Conservation (phyloP, 345 rosid genomes). For the Populus davidiana region DNA sequence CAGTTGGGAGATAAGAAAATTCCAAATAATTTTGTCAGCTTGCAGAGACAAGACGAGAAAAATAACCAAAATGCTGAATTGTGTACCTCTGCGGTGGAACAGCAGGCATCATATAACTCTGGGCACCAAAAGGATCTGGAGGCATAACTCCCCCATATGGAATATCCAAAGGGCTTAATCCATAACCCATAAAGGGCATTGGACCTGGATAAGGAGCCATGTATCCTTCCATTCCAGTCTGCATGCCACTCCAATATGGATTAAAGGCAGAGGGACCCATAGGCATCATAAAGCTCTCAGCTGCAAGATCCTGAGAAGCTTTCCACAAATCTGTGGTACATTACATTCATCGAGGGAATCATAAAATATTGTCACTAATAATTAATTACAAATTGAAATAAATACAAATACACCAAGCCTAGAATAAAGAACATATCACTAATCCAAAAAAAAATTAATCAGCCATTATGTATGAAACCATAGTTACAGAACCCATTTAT, state of each 20-base stretch:
- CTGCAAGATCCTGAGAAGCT: conserved; percentile 52
- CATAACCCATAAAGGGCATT: conserved; percentile 65
- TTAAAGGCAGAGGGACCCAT: conserved; percentile 61
- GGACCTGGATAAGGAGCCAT: conserved; percentile 48
- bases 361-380: neutral
- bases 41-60: neutral
- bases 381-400: neutral
- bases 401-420: neutral
- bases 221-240: conserved; percentile 66
- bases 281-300: conserved; percentile 83
- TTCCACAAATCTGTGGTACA: conserved; percentile 67
- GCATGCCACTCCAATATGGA: conserved; percentile 79
- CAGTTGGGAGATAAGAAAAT: neutral
- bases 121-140: conserved; percentile 62
- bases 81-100: conserved; percentile 60
- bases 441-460: neutral
- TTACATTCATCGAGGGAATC: conserved; percentile 12
- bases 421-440: neutral
- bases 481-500: neutral
- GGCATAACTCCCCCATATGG: conserved; percentile 57
- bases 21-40: neutral
- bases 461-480: neutral
- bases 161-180: conserved; percentile 57
- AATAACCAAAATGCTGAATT: neutral
- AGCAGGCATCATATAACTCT: conserved; percentile 56